Evolutionary conservation across 2,329 filamentous ascomycete genomes (phyloP).

Genomic region (Ophiostoma australiae): DNA sequence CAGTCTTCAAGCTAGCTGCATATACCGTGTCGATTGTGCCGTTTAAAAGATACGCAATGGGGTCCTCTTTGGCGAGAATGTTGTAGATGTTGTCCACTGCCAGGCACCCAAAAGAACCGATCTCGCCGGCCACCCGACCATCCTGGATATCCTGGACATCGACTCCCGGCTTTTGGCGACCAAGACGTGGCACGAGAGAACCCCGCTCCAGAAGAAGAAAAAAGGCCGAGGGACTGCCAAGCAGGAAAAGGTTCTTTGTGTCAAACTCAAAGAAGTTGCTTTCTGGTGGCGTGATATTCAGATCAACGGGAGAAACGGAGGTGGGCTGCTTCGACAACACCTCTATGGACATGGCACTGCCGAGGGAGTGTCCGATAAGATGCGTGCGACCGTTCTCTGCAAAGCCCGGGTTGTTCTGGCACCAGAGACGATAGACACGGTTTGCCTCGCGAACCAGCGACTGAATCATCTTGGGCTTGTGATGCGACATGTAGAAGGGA

Average conservation of each 20-base stretch:
- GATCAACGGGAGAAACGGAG: conserved; percentile 48
- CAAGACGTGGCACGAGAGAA: conserved; percentile 67
- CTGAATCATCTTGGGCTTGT: conserved; percentile 90
- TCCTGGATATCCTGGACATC: conserved; percentile 57
- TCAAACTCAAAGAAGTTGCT: conserved; percentile 74
- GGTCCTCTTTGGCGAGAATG: conserved; percentile 64
- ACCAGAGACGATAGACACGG: conserved; percentile 93
- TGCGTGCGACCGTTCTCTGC: conserved; percentile 77
- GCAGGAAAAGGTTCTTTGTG: conserved; percentile 81
- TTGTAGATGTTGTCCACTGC: conserved; percentile 97
- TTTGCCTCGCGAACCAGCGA: conserved; percentile 89
- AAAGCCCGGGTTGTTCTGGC: conserved; percentile 85
- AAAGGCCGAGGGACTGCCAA: conserved; percentile 86
- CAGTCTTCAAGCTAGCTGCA: conserved; percentile 67
- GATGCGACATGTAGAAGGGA: conserved; percentile 93
- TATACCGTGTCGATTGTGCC: conserved; percentile 81
- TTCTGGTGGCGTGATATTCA: conserved; percentile 39
- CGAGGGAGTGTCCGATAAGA: conserved; percentile 86
- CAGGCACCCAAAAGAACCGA: conserved; percentile 79
- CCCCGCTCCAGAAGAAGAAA: conserved; percentile 80
- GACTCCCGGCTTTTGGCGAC: conserved; percentile 68
- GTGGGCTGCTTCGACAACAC: conserved; percentile 88
- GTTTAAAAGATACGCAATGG: conserved; percentile 89
- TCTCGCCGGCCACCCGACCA: conserved; percentile 64
- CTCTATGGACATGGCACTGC: conserved; percentile 90